Base-by-base conservation (phyloP, 768 basidiomycete genomes). In the Pleurotus citrinopileatus region DNA sequence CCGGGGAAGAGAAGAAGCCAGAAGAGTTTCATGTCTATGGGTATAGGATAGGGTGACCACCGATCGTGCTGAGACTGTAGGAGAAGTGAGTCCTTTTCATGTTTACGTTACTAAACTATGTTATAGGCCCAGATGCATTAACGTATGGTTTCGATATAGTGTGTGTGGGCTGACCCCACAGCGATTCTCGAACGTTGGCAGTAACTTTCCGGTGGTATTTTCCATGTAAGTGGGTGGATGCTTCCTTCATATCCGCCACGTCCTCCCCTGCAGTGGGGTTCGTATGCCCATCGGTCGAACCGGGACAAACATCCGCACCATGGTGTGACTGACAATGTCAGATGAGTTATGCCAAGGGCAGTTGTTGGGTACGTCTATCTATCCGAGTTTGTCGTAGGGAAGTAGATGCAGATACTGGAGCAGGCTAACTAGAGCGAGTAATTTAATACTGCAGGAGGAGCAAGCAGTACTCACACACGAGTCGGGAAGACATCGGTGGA, bases 231-330 rank as follows among this genome's bases (percentile, higher is more conserved):
- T 22, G 22, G 27, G 46, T 25, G 27, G 46, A 29, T 28, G 46
- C 46, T 48, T 42, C 40, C 10, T 48, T 48, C 46, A 48, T 48
- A 48, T 48, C 46, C 46, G 46, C 46, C 46, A 51, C 48, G 48
- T 32, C 12, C 45, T 37, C 48, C 48, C 48, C 48, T 51, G 48
- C 48, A 48, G 28, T 48, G 46, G 46, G 40, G 28, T 51, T 37
- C 48, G 48, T 51, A 51, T 51, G 48, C 48, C 48, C 48, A 51
- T 51, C 48, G 48, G 48, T 51, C 32, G 48, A 51, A 51, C 48
- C 48, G 48, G 48, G 48, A 51, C 48, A 51, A 37, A 51, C 48
- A 36, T 51, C 48, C 48, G 48, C 34, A 36, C 22, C 19, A 51
- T 51, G 48, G 25, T 38, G 48, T 51, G 48, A 51, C 29, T 51